A percentile compares a stretch with the other conserved stretches of the same genome.
phyloP scores from a whole-genome alignment of 1,284 basidiomycete species.

The Apiotrichum porosum region DNA sequence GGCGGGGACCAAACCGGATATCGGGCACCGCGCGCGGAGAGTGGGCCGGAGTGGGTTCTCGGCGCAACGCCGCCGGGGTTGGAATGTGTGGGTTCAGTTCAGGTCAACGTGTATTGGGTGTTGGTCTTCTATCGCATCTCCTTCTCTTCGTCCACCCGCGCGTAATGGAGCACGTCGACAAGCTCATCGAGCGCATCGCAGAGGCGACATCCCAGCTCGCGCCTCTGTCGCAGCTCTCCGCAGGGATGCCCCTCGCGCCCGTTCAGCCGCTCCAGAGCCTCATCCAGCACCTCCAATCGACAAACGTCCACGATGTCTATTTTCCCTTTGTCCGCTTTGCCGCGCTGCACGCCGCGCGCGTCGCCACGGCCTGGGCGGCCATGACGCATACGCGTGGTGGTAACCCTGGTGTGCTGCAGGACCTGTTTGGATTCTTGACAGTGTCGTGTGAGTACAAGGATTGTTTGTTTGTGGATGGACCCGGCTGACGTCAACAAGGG shows the following conservation, averaged over 20 bases:
- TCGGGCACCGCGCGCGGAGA: too few species aligned
- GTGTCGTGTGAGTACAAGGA: conserved; percentile 37
- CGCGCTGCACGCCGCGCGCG: conserved; percentile 36
- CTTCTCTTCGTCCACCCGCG: too few species aligned
- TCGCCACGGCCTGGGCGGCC: conserved; percentile 32
- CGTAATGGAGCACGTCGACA: not conserved
- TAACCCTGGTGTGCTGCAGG: conserved; percentile 26
- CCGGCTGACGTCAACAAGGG: conserved; percentile 26
- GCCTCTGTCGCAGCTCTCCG: not conserved
- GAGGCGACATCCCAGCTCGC: not conserved
- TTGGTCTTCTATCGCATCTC: too few species aligned
- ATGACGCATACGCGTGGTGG: conserved; percentile 23
- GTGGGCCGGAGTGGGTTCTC: too few species aligned
- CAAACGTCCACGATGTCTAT: conserved; percentile 30
- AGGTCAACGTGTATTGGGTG: too few species aligned
- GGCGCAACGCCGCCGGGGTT: too few species aligned
- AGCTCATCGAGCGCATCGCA: not conserved
- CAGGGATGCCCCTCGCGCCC: conserved; percentile 9
- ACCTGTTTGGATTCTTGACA: conserved; percentile 38
- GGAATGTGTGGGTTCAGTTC: too few species aligned
- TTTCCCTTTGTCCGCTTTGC: conserved; percentile 33
- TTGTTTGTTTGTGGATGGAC: conserved; percentile 39
- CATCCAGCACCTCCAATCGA: conserved; percentile 28
- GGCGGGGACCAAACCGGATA: too few species aligned
- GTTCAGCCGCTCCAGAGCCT: conserved; percentile 20